Conservation (phyloP, 805 yeast genomes). For the Wickerhamiella kurtzmanii region DNA sequence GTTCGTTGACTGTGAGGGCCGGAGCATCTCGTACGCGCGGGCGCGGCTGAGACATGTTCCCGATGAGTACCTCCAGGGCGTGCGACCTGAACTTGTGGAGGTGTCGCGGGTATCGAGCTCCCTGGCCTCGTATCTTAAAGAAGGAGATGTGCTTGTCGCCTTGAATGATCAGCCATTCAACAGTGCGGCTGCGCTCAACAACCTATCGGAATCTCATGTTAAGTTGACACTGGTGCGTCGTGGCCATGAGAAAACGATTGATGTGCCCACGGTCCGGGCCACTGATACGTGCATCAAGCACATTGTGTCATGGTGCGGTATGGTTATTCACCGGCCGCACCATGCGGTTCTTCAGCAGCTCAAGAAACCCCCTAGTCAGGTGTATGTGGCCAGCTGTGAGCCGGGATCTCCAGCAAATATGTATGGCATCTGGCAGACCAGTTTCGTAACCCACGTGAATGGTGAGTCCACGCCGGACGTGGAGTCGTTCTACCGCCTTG, state of each 20-base stretch:
- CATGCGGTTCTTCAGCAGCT: conserved; percentile 81
- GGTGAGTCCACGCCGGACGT: conserved; percentile 59
- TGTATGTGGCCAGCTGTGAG: conserved; percentile 64
- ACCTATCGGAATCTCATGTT: conserved; percentile 31
- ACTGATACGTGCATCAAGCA: conserved; percentile 46
- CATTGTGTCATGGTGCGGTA: conserved; percentile 72
- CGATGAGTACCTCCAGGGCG: conserved; percentile 51
- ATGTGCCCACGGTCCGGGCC: conserved; percentile 53
- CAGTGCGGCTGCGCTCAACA: conserved; percentile 48
- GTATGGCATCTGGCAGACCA: conserved; percentile 63
- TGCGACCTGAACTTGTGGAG: conserved; percentile 48
- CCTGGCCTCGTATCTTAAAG: conserved; percentile 24
- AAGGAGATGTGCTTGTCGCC: conserved; percentile 67
- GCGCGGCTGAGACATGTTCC: conserved; percentile 83
- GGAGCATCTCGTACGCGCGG: conserved; percentile 49
- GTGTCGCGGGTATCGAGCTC: conserved; percentile 52
- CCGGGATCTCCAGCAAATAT: conserved; percentile 80
- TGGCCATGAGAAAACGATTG: conserved; percentile 46
- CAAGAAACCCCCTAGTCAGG: conserved; percentile 62
- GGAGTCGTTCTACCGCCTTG: conserved; percentile 50
- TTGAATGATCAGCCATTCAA: conserved; percentile 54
- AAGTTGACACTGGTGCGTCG: conserved; percentile 58
- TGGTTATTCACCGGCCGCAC: conserved; percentile 75
- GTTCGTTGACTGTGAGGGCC: conserved; percentile 69
- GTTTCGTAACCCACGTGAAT: conserved; percentile 81